These are phyloP conservation scores for Escallonia herrerae DNA, from an alignment of 129 eudicot species.

Conservation along the genomic window DNA sequence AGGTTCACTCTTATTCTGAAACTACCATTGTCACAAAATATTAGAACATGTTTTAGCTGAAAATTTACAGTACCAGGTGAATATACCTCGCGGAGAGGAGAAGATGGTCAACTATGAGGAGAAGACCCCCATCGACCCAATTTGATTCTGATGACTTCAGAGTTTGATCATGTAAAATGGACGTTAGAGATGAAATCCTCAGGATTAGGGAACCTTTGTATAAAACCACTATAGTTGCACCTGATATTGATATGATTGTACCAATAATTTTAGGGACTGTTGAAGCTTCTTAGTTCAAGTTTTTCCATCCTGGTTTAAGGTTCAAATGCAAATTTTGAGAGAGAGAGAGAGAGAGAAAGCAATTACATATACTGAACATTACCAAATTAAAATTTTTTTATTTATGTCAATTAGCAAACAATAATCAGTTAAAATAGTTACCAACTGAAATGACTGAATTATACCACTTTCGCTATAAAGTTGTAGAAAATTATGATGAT, in stretches of 20 bases:
- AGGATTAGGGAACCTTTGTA: slow-evolving; percentile 15
- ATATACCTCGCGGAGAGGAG: neutral
- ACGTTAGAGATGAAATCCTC: neutral
- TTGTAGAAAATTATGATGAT: too few species aligned
- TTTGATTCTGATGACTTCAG: neutral
- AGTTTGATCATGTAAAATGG: neutral
- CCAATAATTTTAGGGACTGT: slow-evolving; percentile 22
- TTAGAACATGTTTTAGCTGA: too few species aligned
- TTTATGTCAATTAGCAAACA: too few species aligned
- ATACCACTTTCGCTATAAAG: too few species aligned
- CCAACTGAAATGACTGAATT: too few species aligned
- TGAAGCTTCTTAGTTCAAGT: slow-evolving; percentile 3
- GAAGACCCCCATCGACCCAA: slow-evolving; percentile 19
- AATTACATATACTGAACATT: neutral
- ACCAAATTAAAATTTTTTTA: neutral
- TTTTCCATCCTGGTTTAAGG: slow-evolving; percentile 25
- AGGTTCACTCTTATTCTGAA: too few species aligned
- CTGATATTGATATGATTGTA: slow-evolving; percentile 14
- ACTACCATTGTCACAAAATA: too few species aligned
- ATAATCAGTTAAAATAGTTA: too few species aligned
- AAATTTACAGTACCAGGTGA: neutral
- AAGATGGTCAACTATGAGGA: neutral
- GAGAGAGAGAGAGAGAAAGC: neutral
- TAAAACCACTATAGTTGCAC: slow-evolving; percentile 14
- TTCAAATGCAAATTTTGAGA: too few species aligned